Percentiles rank a stretch among this genome's conserved stretches.
Evolutionary conservation across 2,329 filamentous ascomycete genomes (phyloP).

Genomic region (Lasiodiplodia citricola): DNA sequence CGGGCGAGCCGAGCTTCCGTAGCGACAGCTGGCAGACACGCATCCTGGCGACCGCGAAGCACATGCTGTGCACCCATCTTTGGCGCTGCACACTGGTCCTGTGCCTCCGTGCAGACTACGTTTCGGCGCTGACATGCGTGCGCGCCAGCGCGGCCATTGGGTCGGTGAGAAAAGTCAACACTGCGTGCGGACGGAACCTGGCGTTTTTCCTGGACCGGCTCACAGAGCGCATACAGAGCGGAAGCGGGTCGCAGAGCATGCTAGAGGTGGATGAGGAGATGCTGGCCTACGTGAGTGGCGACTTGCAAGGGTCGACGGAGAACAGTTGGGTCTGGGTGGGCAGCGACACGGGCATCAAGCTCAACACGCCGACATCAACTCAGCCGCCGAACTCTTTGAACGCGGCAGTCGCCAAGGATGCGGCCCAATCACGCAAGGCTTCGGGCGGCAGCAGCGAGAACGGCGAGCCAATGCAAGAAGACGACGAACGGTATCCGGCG

Average conservation of each 20-base stretch:
- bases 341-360: slow-evolving; percentile 48
- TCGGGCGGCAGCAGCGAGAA: slow-evolving; percentile 33
- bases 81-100: slow-evolving; percentile 87
- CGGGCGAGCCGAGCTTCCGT: slow-evolving; percentile 27
- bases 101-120: slow-evolving; percentile 74
- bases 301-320: slow-evolving; percentile 80
- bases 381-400: slow-evolving; percentile 26
- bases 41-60: slow-evolving; percentile 71
- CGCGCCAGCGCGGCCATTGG: slow-evolving; percentile 74
- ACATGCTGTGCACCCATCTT: slow-evolving; percentile 79
- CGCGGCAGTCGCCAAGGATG: slow-evolving; percentile 6
- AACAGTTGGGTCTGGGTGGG: slow-evolving; percentile 80
- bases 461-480: slow-evolving; percentile 40
- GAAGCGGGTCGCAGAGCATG: slow-evolving; percentile 43
- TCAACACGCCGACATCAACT: slow-evolving; percentile 21
- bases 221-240: slow-evolving; percentile 58
- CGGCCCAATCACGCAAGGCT: slow-evolving; percentile 4
- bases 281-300: slow-evolving; percentile 82
- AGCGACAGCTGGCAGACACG: slow-evolving; percentile 57
- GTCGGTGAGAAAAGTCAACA: slow-evolving; percentile 72
- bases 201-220: slow-evolving; percentile 79
- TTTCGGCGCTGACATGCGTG: slow-evolving; percentile 74
- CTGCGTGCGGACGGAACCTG: slow-evolving; percentile 80
- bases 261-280: slow-evolving; percentile 81
- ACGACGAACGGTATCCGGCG: slow-evolving; percentile 46